Conservation (phyloP, 1,139 yeast species). For the Starmera stellimalicola region DNA sequence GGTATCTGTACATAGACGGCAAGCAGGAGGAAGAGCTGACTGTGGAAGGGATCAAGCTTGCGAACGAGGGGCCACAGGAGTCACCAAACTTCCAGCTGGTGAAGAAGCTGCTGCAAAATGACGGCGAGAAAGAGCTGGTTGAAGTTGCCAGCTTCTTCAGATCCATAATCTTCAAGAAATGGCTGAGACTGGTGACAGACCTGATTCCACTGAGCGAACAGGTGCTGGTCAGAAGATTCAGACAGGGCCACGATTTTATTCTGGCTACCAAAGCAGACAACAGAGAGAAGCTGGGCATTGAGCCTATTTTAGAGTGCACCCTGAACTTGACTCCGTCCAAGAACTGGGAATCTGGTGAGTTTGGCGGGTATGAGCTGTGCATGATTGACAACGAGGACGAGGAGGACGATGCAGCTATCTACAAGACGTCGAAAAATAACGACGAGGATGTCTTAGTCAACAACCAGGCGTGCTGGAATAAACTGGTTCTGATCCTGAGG, state of each 20-base stretch:
- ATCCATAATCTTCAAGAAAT: constrained; percentile 56
- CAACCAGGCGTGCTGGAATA: constrained; percentile 79
- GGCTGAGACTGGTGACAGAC: constrained; percentile 60
- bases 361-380: constrained; percentile 90
- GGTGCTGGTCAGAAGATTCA: constrained; percentile 68
- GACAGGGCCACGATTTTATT: constrained; percentile 93
- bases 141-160: constrained; percentile 52
- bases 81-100: constrained; percentile 41
- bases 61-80: constrained; percentile 39
- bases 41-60: constrained; percentile 21
- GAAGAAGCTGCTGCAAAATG: constrained; percentile 20
- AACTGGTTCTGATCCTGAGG: constrained; percentile 65
- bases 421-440: constrained; percentile 31
- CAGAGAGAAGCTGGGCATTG: constrained; percentile 21
- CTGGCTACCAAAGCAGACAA: constrained; percentile 67
- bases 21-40: constrained; percentile 25
- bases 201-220: constrained; percentile 58
- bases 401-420: constrained; percentile 40
- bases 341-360: constrained; percentile 81
- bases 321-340: constrained; percentile 68
- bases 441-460: constrained; percentile 80
- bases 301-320: constrained; percentile 45
- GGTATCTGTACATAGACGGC: constrained; percentile 82
- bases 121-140: constrained; percentile 27
- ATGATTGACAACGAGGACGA: constrained; percentile 54